Evolutionary conservation across 129 eudicot genomes (phyloP).

Genomic region (Deinandra increscens): DNA sequence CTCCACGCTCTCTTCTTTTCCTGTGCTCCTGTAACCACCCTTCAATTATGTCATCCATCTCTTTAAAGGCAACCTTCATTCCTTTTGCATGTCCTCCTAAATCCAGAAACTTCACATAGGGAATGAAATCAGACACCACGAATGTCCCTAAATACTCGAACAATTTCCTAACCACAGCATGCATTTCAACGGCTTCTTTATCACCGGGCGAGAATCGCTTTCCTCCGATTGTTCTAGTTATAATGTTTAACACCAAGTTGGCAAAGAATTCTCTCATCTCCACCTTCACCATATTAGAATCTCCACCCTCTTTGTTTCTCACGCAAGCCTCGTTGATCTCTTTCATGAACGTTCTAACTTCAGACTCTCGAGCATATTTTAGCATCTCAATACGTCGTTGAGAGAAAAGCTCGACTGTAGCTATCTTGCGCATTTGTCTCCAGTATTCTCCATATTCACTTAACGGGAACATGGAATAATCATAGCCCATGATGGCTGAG

Average conservation of each 20-base stretch:
- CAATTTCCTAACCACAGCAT: too few relatives aligned
- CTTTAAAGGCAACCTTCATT: constrained; percentile 1
- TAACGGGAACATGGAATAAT: constrained; percentile 4
- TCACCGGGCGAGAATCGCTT: not conserved
- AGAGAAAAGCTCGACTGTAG: not conserved
- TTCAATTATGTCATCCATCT: not conserved
- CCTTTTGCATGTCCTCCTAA: constrained; percentile 3
- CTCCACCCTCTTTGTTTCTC: not conserved
- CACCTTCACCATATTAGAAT: not conserved
- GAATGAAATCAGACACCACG: constrained; percentile 4
- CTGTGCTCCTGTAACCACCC: not conserved
- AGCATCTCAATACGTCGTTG: constrained; percentile 4
- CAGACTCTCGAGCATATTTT: not conserved
- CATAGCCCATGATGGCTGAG: constrained; percentile 7
- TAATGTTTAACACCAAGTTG: not conserved
- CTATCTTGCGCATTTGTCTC: not conserved
- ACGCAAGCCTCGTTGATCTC: not conserved
- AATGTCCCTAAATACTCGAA: constrained; percentile 4
- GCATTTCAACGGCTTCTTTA: too few relatives aligned
- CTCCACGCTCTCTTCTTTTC: not conserved
- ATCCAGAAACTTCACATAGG: not conserved
- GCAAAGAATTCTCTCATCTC: constrained; percentile 12
- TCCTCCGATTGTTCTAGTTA: not conserved
- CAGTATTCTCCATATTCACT: not conserved
- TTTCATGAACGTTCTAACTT: not conserved